phyloP scores from a whole-genome alignment of 306 rosid genomes.

The Gastrolobium villosum region DNA sequence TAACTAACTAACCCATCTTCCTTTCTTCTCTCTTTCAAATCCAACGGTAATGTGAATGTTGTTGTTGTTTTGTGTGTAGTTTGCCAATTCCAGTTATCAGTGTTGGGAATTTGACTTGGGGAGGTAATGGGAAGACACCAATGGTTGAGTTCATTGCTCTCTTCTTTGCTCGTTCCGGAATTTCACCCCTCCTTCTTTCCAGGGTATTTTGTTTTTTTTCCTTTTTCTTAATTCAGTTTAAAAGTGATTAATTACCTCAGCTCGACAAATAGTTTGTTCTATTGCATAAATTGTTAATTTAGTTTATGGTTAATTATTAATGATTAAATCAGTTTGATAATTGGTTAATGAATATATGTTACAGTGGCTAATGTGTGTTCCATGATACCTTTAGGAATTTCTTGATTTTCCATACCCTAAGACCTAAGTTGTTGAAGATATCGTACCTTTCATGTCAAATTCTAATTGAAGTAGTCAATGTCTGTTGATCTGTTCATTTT shows the following conservation, averaged over 20 bases:
- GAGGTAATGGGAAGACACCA: conserved; percentile 96
- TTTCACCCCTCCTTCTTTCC: conserved; percentile 81
- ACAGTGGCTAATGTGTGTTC: background rate
- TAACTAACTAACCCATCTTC: background rate
- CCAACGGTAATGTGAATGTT: too few relatives aligned
- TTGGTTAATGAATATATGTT: background rate
- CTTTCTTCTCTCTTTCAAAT: background rate
- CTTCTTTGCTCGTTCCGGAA: conserved; percentile 64
- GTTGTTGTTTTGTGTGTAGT: conserved; percentile 54
- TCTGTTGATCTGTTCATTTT: conserved; percentile 12
- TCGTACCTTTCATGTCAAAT: conserved; percentile 16
- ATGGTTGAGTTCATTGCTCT: conserved; percentile 90
- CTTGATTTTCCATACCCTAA: background rate
- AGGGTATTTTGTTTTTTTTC: conserved; percentile 60
- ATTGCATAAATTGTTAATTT: background rate
- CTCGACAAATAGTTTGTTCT: background rate
- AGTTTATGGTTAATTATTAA: background rate
- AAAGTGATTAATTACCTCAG: background rate
- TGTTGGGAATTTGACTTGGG: conserved; percentile 96
- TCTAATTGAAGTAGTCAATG: background rate
- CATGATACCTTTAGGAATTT: background rate
- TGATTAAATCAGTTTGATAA: background rate
- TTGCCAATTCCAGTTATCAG: conserved; percentile 83
- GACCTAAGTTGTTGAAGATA: conserved; percentile 30
- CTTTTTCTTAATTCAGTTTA: background rate